Conservation (phyloP, 1,139 yeast species). For the Meyerozyma athensensis region DNA sequence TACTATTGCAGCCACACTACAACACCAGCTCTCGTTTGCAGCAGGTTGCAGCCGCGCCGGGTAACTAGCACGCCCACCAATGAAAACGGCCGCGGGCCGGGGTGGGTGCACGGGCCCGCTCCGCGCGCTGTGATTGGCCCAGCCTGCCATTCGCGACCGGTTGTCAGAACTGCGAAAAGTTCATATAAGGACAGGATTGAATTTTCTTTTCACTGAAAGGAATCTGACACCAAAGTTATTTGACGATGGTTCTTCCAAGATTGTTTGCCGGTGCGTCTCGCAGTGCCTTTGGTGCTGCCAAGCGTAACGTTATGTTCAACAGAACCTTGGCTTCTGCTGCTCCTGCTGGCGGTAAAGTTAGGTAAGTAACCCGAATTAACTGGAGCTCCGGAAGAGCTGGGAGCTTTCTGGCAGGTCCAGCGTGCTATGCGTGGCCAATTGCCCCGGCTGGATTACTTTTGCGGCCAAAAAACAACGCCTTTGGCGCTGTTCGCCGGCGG, state of each 20-base stretch:
- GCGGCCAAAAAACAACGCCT: not conserved
- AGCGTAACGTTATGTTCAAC: slow-evolving; percentile 69
- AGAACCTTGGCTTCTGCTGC: slow-evolving; percentile 90
- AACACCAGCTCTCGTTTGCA: not conserved
- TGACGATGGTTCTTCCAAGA: slow-evolving; percentile 77
- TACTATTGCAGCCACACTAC: not conserved
- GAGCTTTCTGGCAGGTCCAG: not conserved
- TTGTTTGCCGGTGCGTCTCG: slow-evolving; percentile 86
- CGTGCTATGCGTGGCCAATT: not conserved
- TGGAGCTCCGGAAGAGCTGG: not conserved
- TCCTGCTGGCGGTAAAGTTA: slow-evolving; percentile 80
- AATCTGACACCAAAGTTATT: slow-evolving; percentile 16
- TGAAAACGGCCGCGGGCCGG: slow-evolving; percentile 11
- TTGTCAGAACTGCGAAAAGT: slow-evolving; percentile 3
- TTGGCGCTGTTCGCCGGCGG: slow-evolving; percentile 2
- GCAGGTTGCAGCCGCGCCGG: slow-evolving; percentile 10
- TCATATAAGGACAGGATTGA: slow-evolving; percentile 4
- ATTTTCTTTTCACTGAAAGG: slow-evolving; percentile 3
- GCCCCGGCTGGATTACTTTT: not conserved
- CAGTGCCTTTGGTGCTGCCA: slow-evolving; percentile 86
- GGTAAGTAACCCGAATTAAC: slow-evolving; percentile 50
- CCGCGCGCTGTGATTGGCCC: slow-evolving; percentile 17
- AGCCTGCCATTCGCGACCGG: slow-evolving; percentile 5
- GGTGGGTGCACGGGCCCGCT: slow-evolving; percentile 7
- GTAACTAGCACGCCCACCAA: slow-evolving; percentile 17